A percentile compares a stretch with the other conserved stretches of the same genome.
Evolutionary conservation across 805 yeast species (phyloP).

Genomic region (Teunomyces aglyptinius): DNA sequence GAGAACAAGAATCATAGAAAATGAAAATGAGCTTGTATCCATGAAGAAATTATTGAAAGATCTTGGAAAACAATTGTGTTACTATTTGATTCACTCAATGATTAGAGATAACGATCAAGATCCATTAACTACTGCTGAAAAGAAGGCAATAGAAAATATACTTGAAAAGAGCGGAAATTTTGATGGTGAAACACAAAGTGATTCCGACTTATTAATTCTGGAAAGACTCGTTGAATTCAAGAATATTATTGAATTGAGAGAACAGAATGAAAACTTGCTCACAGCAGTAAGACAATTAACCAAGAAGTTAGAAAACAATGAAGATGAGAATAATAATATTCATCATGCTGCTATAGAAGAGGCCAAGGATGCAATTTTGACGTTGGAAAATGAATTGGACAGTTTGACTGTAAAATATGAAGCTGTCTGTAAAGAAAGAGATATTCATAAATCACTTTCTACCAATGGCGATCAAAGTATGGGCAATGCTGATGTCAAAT

Average conservation of each 20-base stretch:
- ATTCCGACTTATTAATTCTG: slow-evolving; percentile 69
- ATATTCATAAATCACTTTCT: slow-evolving; percentile 47
- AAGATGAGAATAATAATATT: slow-evolving; percentile 39
- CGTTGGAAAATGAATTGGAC: slow-evolving; percentile 58
- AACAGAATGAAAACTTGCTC: slow-evolving; percentile 71
- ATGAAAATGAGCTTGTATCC: slow-evolving; percentile 45
- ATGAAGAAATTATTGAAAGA: slow-evolving; percentile 63
- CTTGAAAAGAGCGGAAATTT: slow-evolving; percentile 38
- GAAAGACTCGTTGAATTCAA: slow-evolving; percentile 72
- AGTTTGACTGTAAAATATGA: slow-evolving; percentile 50
- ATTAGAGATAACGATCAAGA: slow-evolving; percentile 53
- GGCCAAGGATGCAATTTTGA: slow-evolving; percentile 66
- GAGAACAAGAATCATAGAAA: slow-evolving; percentile 36
- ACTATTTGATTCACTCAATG: slow-evolving; percentile 63
- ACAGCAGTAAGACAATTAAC: slow-evolving; percentile 71
- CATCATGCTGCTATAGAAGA: slow-evolving; percentile 54
- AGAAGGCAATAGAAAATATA: slow-evolving; percentile 58
- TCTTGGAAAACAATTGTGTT: slow-evolving; percentile 79
- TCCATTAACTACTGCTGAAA: slow-evolving; percentile 66
- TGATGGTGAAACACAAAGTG: slow-evolving; percentile 43
- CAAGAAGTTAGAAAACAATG: slow-evolving; percentile 64
- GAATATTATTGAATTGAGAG: slow-evolving; percentile 63
- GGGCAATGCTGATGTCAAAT: slow-evolving; percentile 17
- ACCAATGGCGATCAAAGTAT: slow-evolving; percentile 9
- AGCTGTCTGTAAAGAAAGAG: slow-evolving; percentile 64